Evolutionary conservation across 2,329 filamentous ascomycete species (phyloP).

Genomic region (Cyphellophora attinorum): DNA sequence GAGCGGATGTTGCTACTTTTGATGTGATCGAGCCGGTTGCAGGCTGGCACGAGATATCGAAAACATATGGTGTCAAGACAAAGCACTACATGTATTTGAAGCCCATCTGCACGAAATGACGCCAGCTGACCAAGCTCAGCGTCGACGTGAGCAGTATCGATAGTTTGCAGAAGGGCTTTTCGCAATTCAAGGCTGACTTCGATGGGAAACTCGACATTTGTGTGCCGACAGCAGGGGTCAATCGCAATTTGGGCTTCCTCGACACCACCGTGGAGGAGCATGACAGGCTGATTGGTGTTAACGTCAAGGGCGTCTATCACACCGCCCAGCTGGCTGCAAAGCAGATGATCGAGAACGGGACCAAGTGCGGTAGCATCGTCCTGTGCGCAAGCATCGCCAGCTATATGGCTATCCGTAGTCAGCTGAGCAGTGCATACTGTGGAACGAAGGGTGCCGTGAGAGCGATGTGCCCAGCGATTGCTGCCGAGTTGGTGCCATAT

Average conservation of each 20-base stretch:
- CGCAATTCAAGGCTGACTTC: slow-evolving; percentile 26
- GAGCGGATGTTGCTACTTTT: slow-evolving; percentile 36
- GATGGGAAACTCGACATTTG: slow-evolving; percentile 32
- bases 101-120: not conserved
- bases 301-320: slow-evolving; percentile 36
- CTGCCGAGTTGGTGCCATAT: slow-evolving; percentile 32
- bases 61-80: slow-evolving; percentile 32
- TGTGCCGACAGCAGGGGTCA: slow-evolving; percentile 37
- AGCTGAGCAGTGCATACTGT: slow-evolving; percentile 39
- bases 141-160: slow-evolving; percentile 30
- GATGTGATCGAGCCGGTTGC: slow-evolving; percentile 33
- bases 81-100: slow-evolving; percentile 27
- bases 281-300: slow-evolving; percentile 32
- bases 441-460: slow-evolving; percentile 39
- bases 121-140: slow-evolving; percentile 12
- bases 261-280: slow-evolving; percentile 35
- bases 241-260: slow-evolving; percentile 34
- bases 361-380: slow-evolving; percentile 43
- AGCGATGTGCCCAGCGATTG: slow-evolving; percentile 39
- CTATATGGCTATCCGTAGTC: slow-evolving; percentile 40
- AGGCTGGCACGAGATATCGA: slow-evolving; percentile 31
- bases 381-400: slow-evolving; percentile 46
- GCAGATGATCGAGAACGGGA: slow-evolving; percentile 43
- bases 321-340: slow-evolving; percentile 40
- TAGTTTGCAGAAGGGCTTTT: slow-evolving; percentile 24